These are phyloP conservation scores for Penicillium psychrosexuale DNA, from an alignment of 2,329 filamentous ascomycete species.

Conservation along the genomic window DNA sequence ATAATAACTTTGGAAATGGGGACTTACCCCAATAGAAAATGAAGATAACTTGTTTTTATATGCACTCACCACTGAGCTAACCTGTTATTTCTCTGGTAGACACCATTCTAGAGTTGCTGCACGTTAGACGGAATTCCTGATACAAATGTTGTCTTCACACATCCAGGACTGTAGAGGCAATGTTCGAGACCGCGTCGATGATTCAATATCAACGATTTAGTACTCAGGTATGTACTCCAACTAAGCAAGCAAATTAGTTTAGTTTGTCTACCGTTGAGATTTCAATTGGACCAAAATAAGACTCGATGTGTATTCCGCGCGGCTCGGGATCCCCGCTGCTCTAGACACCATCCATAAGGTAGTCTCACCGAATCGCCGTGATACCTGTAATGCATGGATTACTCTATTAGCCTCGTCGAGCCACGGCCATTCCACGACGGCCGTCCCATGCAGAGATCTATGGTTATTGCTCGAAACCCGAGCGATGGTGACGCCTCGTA, in stretches of 20 bases:
- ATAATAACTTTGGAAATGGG: conserved; percentile 12
- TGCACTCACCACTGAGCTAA: neutral
- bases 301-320: conserved; percentile 6
- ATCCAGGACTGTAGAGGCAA: neutral
- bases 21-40: neutral
- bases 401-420: conserved; percentile 12
- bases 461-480: conserved; percentile 12
- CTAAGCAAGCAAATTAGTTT: neutral
- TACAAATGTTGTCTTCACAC: neutral
- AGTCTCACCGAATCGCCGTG: conserved; percentile 17
- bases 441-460: conserved; percentile 18
- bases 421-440: conserved; percentile 14
- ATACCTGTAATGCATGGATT: conserved; percentile 20
- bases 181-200: neutral
- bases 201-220: neutral
- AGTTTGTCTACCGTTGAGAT: conserved; percentile 9
- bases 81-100: neutral
- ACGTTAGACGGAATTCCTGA: neutral
- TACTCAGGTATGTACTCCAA: neutral
- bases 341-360: neutral
- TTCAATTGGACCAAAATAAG: conserved; percentile 18
- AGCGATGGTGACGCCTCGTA: conserved; percentile 8
- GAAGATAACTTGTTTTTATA: neutral
- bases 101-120: neutral
- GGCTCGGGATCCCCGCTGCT: neutral